A percentile compares a stretch with the other conserved stretches of the same genome.
Conservation (phyloP, 192 early-diverging fungal genomes). For the Coemansia biformis region DNA sequence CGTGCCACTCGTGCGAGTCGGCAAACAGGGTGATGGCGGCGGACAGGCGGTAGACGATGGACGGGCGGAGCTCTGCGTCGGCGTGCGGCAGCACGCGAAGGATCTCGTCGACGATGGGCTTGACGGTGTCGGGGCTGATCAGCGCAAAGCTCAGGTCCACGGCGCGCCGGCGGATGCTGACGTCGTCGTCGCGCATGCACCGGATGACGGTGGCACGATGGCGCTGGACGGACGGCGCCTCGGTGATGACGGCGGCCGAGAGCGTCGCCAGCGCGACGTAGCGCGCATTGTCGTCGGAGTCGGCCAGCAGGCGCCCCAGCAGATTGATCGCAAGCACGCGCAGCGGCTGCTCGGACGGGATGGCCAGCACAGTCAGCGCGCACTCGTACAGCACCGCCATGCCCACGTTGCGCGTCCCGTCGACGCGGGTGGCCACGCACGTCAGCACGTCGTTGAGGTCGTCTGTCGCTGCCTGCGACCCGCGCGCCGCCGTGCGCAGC, state of each 20-base stretch:
- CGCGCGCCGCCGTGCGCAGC: constrained; percentile 76
- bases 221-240: constrained; percentile 91
- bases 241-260: constrained; percentile 80
- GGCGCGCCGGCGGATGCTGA: constrained; percentile 93
- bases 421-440: constrained; percentile 93
- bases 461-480: constrained; percentile 78
- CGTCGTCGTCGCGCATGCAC: constrained; percentile 91
- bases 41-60: constrained; percentile 87
- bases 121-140: constrained; percentile 89
- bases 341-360: constrained; percentile 83
- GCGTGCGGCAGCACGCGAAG: constrained; percentile 88
- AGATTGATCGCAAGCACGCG: constrained; percentile 96
- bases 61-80: constrained; percentile 82
- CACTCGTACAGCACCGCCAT: constrained; percentile 98
- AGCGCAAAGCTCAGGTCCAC: constrained; percentile 94
- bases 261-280: constrained; percentile 98
- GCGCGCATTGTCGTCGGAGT: constrained; percentile 97
- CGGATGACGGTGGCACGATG: constrained; percentile 95
- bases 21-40: constrained; percentile 90
- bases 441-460: constrained; percentile 96
- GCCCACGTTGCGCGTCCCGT: constrained; percentile 92
- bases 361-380: constrained; percentile 93
- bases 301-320: constrained; percentile 90
- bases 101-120: constrained; percentile 86
- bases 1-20: constrained; percentile 94